Evolutionary conservation across 257 asterid genomes (phyloP).

Genomic region (Scutellaria galericulata): DNA sequence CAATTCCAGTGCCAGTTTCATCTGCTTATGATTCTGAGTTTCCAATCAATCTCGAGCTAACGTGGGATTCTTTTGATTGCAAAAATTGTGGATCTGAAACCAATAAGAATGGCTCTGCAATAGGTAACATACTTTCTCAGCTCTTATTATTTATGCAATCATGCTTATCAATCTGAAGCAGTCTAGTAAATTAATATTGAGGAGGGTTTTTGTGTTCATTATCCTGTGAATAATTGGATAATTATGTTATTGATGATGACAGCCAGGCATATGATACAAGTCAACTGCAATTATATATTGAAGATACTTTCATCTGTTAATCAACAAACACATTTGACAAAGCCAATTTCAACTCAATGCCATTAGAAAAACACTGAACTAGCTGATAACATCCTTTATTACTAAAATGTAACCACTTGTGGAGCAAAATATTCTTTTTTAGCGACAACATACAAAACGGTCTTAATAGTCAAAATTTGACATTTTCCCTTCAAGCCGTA

Average conservation of each 20-base stretch:
- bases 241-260: background rate
- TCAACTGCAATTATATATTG: background rate
- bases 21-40: conserved; percentile 22
- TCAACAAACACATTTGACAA: conserved; percentile 25
- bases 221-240: background rate
- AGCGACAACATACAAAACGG: no score
- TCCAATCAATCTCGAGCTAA: conserved; percentile 45
- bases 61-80: conserved; percentile 50
- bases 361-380: background rate
- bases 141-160: background rate
- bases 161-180: conserved; percentile 20
- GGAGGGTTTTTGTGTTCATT: background rate
- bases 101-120: conserved; percentile 39
- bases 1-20: conserved; percentile 46
- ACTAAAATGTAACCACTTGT: background rate
- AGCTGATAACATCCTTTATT: background rate
- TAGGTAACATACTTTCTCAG: conserved; percentile 32
- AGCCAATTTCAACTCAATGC: conserved; percentile 29
- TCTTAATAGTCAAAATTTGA: no score
- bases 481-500: no score
- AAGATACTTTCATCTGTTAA: conserved; percentile 16
- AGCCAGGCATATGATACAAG: background rate
- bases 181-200: background rate
- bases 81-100: conserved; percentile 40
- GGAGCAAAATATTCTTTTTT: no score